These are phyloP conservation scores for Fusarium staphyleae DNA, from an alignment of 2,329 filamentous ascomycete species.

Conservation along the genomic window DNA sequence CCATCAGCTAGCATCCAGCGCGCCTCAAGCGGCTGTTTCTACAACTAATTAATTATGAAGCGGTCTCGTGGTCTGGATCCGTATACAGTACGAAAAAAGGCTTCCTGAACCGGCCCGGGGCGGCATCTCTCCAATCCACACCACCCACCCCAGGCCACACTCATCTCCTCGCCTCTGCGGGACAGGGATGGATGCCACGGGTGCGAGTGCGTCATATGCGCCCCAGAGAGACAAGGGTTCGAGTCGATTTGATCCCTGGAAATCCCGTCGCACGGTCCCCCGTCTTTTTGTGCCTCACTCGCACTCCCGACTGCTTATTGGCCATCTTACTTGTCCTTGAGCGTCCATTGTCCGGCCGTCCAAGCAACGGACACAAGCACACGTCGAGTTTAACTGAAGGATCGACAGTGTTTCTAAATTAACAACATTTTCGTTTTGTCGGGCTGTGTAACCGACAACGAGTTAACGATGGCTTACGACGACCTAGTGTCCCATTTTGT, in stretches of 20 bases:
- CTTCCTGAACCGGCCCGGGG: constrained; percentile 33
- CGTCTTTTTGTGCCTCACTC: constrained; percentile 32
- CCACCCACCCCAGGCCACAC: constrained; percentile 25
- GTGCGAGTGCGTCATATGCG: constrained; percentile 42
- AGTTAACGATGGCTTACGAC: constrained; percentile 2
- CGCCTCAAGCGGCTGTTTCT: constrained; percentile 33
- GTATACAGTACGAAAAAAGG: constrained; percentile 17
- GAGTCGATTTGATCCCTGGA: constrained; percentile 32
- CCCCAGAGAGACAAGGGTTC: constrained; percentile 35
- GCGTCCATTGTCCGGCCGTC: constrained; percentile 11
- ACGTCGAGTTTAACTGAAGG: constrained; percentile 23
- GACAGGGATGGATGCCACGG: constrained; percentile 35
- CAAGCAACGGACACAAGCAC: constrained; percentile 29
- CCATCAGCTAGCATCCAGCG: constrained; percentile 7
- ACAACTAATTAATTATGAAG: constrained; percentile 4
- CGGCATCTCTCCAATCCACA: constrained; percentile 35
- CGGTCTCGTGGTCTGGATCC: constrained; percentile 22
- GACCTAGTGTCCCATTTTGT: not conserved
- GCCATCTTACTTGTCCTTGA: constrained; percentile 15
- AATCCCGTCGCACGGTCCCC: constrained; percentile 32
- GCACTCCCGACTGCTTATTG: constrained; percentile 31
- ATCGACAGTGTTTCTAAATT: constrained; percentile 32
- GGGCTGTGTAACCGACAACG: constrained; percentile 9
- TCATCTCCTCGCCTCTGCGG: constrained; percentile 34
- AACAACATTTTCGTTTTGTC: constrained; percentile 11